Percentiles rank a stretch among this genome's conserved stretches.
phyloP scores from a whole-genome alignment of 1,284 basidiomycete genomes.

The Schizophyllum amplum region DNA sequence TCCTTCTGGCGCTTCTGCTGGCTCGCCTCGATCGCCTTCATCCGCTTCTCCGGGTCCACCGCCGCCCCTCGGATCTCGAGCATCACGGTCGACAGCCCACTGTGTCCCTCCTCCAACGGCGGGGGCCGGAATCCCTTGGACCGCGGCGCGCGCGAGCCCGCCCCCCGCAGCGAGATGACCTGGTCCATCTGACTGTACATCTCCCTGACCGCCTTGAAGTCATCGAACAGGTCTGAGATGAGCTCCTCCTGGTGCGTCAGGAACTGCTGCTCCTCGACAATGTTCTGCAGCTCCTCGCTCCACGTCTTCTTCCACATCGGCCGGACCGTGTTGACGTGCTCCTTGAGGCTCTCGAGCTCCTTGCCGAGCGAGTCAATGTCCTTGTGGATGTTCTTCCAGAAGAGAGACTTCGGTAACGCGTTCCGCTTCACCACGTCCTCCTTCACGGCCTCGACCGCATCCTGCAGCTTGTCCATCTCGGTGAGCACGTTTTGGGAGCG shows the following conservation, averaged over 20 bases:
- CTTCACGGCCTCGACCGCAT: conserved; percentile 85
- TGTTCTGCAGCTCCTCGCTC: conserved; percentile 93
- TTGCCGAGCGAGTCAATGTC: conserved; percentile 66
- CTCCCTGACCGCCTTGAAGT: conserved; percentile 81
- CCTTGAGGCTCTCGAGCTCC: conserved; percentile 73
- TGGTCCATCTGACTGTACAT: conserved; percentile 85
- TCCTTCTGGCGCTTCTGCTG: conserved; percentile 75
- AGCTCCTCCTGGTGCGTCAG: conserved; percentile 89
- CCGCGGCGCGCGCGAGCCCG: conserved; percentile 27
- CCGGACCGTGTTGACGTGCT: conserved; percentile 84
- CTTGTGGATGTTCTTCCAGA: conserved; percentile 68
- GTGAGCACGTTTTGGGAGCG: conserved; percentile 89
- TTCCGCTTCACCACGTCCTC: conserved; percentile 90
- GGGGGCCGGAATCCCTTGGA: conserved; percentile 45
- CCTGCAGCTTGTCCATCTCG: conserved; percentile 89
- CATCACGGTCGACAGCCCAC: conserved; percentile 68
- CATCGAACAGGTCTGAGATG: conserved; percentile 81
- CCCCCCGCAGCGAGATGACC: conserved; percentile 70
- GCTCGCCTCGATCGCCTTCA: conserved; percentile 87
- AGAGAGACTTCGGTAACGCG: conserved; percentile 71
- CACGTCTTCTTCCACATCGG: conserved; percentile 99
- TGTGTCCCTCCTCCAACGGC: conserved; percentile 54
- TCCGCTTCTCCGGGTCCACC: conserved; percentile 73
- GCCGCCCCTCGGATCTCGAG: conserved; percentile 79
- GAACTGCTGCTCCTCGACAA: conserved; percentile 96